These are phyloP conservation scores for Aspergillus persii DNA, from an alignment of 2,329 filamentous ascomycete genomes.

Conservation along the genomic window DNA sequence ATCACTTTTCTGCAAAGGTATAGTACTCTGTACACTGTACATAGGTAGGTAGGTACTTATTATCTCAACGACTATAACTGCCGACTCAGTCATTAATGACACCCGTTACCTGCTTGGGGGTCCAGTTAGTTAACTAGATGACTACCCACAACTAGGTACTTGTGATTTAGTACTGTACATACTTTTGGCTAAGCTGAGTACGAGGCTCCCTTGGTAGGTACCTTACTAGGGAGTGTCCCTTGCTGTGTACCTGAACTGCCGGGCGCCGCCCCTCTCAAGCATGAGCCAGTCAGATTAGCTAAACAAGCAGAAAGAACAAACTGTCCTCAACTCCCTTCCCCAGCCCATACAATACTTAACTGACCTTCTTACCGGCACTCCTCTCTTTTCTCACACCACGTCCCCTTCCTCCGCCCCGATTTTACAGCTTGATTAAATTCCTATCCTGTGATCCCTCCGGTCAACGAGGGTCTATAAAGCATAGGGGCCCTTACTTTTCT, in stretches of 20 bases:
- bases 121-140: no score
- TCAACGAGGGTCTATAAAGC: background rate
- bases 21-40: no score
- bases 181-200: background rate
- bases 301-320: slow-evolving; percentile 40
- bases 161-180: no score
- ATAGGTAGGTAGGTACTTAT: no score
- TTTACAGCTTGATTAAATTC: background rate
- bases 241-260: background rate
- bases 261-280: slow-evolving; percentile 20
- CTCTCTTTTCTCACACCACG: slow-evolving; percentile 6
- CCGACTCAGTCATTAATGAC: no score
- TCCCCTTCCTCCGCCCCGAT: slow-evolving; percentile 5
- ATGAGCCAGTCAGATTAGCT: slow-evolving; percentile 25
- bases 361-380: slow-evolving; percentile 7
- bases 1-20: no score
- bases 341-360: slow-evolving; percentile 18
- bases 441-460: background rate
- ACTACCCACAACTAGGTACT: no score
- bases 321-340: slow-evolving; percentile 36
- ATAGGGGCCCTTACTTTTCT: background rate
- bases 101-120: no score
- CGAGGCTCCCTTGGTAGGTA: background rate
- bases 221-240: background rate
- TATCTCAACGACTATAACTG: no score